These are phyloP conservation scores for Maudiozyma bulderi DNA, from an alignment of 805 yeast genomes.

Conservation along the genomic window DNA sequence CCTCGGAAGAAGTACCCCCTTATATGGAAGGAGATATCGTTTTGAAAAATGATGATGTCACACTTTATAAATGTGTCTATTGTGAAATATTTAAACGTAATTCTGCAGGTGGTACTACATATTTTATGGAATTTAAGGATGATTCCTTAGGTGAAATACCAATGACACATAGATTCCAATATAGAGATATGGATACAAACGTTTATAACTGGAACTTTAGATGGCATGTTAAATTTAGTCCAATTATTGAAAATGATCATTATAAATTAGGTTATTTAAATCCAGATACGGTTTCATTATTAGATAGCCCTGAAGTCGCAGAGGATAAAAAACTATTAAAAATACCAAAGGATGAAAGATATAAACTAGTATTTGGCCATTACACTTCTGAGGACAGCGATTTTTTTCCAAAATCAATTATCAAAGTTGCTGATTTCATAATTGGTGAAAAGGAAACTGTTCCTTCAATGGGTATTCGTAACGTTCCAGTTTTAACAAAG, in stretches of 20 bases:
- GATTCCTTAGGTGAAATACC: background rate
- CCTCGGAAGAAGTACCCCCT: conserved; percentile 7
- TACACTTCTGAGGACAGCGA: conserved; percentile 7
- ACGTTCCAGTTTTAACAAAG: conserved; percentile 8
- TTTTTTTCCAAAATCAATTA: conserved; percentile 3
- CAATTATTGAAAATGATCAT: conserved; percentile 4
- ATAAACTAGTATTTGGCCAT: conserved; percentile 4
- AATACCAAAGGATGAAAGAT: background rate
- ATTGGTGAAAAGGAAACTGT: conserved; percentile 7
- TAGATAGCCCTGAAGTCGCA: conserved; percentile 3
- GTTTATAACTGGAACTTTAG: conserved; percentile 3
- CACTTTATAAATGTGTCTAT: conserved; percentile 6
- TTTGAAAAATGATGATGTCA: background rate
- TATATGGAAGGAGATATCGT: conserved; percentile 5
- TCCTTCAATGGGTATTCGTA: conserved; percentile 4
- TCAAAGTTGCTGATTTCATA: conserved; percentile 6
- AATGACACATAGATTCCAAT: conserved; percentile 3
- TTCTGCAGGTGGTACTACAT: background rate
- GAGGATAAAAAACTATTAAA: conserved; percentile 2
- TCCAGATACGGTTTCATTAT: background rate
- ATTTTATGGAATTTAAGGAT: conserved; percentile 4
- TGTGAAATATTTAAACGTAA: conserved; percentile 8
- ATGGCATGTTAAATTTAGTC: conserved; percentile 8
- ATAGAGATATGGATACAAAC: conserved; percentile 6
- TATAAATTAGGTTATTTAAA: conserved; percentile 7